Evolutionary conservation across 257 asterid species (phyloP).

Genomic region (Euphrasia confusa): DNA sequence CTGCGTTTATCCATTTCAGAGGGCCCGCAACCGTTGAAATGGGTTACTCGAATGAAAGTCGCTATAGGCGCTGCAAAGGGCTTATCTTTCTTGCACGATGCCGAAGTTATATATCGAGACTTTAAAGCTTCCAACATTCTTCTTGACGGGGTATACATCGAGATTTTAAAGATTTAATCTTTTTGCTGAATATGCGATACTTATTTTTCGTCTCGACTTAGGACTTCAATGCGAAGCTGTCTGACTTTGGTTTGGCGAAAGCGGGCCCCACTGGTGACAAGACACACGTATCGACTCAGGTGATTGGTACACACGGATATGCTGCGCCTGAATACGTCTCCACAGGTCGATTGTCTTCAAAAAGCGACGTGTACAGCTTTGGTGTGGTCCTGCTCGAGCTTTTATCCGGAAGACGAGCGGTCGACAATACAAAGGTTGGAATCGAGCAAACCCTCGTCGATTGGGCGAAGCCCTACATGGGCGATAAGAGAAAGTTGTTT

Average conservation of each 20-base stretch:
- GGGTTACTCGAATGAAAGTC: conserved; percentile 25
- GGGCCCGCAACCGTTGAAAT: conserved; percentile 14
- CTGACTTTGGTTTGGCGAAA: conserved; percentile 91
- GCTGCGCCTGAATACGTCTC: conserved; percentile 97
- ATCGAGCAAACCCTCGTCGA: conserved; percentile 11
- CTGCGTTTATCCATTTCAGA: background rate
- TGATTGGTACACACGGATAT: conserved; percentile 89
- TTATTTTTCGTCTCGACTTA: conserved; percentile 22
- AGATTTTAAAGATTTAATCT: too few species aligned
- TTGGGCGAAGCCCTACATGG: conserved; percentile 15
- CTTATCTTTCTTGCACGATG: conserved; percentile 73
- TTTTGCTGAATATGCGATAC: background rate
- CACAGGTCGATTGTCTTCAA: conserved; percentile 34
- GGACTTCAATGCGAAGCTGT: conserved; percentile 87
- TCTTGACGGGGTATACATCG: conserved; percentile 53
- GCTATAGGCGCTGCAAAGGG: conserved; percentile 29
- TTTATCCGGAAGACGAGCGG: background rate
- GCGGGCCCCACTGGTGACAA: conserved; percentile 93
- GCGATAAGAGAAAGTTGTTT: conserved; percentile 59
- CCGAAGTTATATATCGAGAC: conserved; percentile 86
- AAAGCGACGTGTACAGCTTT: conserved; percentile 12
- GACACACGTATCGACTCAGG: conserved; percentile 89
- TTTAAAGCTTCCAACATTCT: conserved; percentile 82
- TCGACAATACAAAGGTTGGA: conserved; percentile 2
- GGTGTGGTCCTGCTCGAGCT: conserved; percentile 8